Conservation (phyloP, 1,139 yeast genomes). For the Candida freyschussii region DNA sequence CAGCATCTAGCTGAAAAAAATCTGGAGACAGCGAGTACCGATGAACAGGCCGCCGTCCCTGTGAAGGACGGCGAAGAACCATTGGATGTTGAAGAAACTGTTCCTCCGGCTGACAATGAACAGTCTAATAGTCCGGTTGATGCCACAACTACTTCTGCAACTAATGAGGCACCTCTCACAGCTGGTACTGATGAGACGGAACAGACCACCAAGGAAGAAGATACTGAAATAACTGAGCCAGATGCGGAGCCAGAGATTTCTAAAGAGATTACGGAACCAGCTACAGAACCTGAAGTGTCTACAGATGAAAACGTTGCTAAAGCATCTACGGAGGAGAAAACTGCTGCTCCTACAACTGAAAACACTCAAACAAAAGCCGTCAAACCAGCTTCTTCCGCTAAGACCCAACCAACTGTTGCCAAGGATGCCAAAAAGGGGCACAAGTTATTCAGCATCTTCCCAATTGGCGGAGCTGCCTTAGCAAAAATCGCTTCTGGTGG, state of each 20-base stretch:
- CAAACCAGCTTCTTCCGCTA: constrained; percentile 4
- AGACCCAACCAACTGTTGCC: constrained; percentile 6
- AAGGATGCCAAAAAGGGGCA: constrained; percentile 4
- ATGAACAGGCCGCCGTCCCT: too few relatives aligned
- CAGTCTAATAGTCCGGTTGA: too few relatives aligned
- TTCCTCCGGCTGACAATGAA: too few relatives aligned
- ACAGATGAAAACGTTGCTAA: constrained; percentile 3
- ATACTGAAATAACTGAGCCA: constrained; percentile 6
- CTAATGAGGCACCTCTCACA: too few relatives aligned
- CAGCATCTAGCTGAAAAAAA: too few relatives aligned
- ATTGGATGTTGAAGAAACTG: too few relatives aligned
- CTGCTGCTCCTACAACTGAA: constrained; percentile 2
- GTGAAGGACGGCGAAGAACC: too few relatives aligned
- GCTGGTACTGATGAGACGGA: too few relatives aligned
- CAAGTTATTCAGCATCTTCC: constrained; percentile 3
- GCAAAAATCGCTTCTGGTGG: constrained; percentile 2
- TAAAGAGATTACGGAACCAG: constrained; percentile 5
- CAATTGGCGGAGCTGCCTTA: constrained; percentile 1
- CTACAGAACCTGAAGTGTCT: too few relatives aligned
- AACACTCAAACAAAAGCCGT: constrained; percentile 2
- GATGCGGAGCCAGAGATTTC: too few relatives aligned
- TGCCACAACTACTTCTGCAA: constrained; percentile 6
- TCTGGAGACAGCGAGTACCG: too few relatives aligned
- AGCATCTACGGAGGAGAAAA: constrained; percentile 4
- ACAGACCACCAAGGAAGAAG: too few relatives aligned